Conservation (phyloP, 2,329 filamentous ascomycete genomes). For the Trichoderma sp. region DNA sequence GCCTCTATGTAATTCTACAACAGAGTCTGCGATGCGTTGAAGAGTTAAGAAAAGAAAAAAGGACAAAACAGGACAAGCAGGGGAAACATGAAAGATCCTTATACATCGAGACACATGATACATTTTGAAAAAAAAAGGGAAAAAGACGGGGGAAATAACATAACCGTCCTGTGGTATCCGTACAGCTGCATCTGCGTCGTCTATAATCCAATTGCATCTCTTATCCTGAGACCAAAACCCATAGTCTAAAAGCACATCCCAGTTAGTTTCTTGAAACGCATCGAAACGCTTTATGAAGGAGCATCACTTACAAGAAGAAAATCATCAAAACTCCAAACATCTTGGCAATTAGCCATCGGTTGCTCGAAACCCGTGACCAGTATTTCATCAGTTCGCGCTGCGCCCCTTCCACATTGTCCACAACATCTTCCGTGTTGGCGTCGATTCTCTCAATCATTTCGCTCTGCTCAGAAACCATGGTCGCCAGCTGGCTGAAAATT, state of each 20-base stretch:
- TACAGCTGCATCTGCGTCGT: constrained; percentile 3
- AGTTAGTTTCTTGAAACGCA: neutral
- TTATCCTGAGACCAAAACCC: constrained; percentile 44
- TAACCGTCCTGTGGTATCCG: constrained; percentile 10
- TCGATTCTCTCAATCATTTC: constrained; percentile 98
- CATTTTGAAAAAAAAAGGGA: neutral
- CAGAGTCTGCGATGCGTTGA: neutral
- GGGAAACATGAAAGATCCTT: constrained; percentile 3
- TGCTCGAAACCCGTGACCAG: constrained; percentile 91
- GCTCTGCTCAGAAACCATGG: constrained; percentile 96
- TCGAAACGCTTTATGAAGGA: neutral
- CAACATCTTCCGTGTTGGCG: constrained; percentile 95
- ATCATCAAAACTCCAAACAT: constrained; percentile 86
- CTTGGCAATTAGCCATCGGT: constrained; percentile 90
- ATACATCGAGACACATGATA: constrained; percentile 8
- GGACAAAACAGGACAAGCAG: neutral
- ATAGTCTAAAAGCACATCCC: constrained; percentile 35
- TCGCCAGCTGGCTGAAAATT: constrained; percentile 91
- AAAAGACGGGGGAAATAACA: neutral
- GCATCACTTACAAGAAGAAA: constrained; percentile 68
- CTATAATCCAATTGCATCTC: neutral
- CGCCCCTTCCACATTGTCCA: constrained; percentile 97
- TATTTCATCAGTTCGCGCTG: constrained; percentile 96
- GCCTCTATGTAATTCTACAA: constrained; percentile 12
- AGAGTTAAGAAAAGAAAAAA: neutral